Evolutionary conservation across 2,329 filamentous ascomycete genomes (phyloP).

Genomic region (Lecanosticta acicola): DNA sequence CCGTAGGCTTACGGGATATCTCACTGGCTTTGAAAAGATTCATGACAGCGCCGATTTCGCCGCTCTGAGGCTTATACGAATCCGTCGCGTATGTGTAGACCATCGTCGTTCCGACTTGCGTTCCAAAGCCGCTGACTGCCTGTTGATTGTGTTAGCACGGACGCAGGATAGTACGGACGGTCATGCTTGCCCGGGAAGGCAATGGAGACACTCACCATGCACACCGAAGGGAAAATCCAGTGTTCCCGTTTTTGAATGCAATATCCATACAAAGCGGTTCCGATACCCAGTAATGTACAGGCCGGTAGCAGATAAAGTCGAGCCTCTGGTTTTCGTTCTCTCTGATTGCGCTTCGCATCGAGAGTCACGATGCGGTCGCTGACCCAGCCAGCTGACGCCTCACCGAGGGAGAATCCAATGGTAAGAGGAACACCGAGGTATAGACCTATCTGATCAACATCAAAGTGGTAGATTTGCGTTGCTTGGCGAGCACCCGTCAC

Average conservation of each 20-base stretch:
- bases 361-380: conserved; percentile 28
- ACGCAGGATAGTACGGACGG: no score
- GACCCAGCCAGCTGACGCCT: conserved; percentile 23
- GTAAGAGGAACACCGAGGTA: conserved; percentile 22
- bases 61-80: conserved; percentile 35
- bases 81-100: conserved; percentile 35
- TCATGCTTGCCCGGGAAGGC: no score
- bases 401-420: conserved; percentile 25
- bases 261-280: conserved; percentile 29
- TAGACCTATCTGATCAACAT: conserved; percentile 20
- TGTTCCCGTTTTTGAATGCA: conserved; percentile 27
- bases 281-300: conserved; percentile 22
- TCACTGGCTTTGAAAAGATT: conserved; percentile 23
- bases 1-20: neutral
- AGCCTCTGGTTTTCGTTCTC: conserved; percentile 30
- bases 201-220: conserved; percentile 26
- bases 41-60: conserved; percentile 34
- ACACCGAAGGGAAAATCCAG: conserved; percentile 33
- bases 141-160: no score
- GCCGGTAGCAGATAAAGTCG: conserved; percentile 31
- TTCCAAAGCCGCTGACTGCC: conserved; percentile 25
- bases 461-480: conserved; percentile 22
- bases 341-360: conserved; percentile 24
- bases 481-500: conserved; percentile 23
- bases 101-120: conserved; percentile 35